Conservation (phyloP, 108 stramenopile genomes). For the Pseudonitzschia pungens region DNA sequence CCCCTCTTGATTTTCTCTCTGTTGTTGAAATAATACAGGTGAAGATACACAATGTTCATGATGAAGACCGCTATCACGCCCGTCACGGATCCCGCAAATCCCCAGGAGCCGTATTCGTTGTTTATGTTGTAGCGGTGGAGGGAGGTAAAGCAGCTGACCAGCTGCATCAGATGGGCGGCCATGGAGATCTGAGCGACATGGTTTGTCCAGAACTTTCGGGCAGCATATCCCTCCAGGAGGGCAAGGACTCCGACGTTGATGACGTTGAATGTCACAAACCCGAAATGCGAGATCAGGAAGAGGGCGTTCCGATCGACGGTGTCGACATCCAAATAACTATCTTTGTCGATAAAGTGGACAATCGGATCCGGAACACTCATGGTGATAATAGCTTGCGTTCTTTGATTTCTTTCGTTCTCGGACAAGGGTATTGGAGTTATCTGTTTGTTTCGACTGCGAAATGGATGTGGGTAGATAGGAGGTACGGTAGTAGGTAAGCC, state of each 20-base stretch:
- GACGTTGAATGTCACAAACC: neutral
- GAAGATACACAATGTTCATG: neutral
- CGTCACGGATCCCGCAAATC: neutral
- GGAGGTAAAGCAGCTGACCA: neutral
- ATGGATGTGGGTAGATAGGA: too few species aligned
- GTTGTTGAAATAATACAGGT: neutral
- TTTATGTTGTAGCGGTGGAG: neutral
- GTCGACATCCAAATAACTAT: neutral
- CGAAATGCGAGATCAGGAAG: neutral
- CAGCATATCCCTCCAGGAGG: neutral
- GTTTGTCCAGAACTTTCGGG: neutral
- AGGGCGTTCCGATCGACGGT: neutral
- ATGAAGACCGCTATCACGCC: neutral
- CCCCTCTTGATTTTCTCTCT: too few species aligned
- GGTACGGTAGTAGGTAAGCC: too few species aligned
- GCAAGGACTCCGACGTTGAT: neutral
- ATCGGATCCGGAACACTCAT: too few species aligned
- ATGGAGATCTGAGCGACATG: neutral
- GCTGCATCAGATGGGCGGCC: neutral
- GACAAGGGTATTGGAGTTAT: too few species aligned
- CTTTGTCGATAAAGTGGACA: too few species aligned
- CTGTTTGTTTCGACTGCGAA: too few species aligned
- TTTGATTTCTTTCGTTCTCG: too few species aligned
- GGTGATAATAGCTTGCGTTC: too few species aligned
- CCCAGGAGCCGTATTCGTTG: neutral